phyloP scores from a whole-genome alignment of 345 rosid species.

The Aethionema arabicum region DNA sequence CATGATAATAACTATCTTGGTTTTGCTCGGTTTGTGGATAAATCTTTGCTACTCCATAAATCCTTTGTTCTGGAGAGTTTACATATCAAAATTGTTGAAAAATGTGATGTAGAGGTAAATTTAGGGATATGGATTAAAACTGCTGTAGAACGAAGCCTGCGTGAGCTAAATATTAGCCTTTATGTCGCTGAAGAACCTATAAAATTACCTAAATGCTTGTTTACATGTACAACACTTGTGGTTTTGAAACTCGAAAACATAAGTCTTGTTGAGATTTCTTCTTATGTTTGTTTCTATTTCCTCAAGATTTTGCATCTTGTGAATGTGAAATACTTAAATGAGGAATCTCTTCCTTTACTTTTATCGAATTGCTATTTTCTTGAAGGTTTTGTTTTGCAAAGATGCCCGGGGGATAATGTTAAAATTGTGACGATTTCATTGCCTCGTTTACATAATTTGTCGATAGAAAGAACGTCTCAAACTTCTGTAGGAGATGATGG shows the following conservation, averaged over 20 bases:
- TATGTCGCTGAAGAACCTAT: conserved; percentile 30
- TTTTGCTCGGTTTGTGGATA: conserved; percentile 29
- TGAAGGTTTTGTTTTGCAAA: conserved; percentile 35
- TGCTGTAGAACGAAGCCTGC: conserved; percentile 25
- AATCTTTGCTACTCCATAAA: conserved; percentile 33
- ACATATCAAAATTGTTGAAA: conserved; percentile 22
- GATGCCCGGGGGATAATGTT: conserved; percentile 34
- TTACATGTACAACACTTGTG: conserved; percentile 20
- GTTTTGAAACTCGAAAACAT: conserved; percentile 25
- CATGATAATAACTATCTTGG: not conserved
- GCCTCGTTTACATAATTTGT: conserved; percentile 3
- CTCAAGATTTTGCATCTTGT: conserved; percentile 35
- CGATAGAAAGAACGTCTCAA: conserved; percentile 26
- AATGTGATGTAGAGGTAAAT: conserved; percentile 12
- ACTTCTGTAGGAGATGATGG: conserved; percentile 36
- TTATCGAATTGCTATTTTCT: conserved; percentile 22
- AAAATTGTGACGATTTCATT: conserved; percentile 17
- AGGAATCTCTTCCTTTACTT: conserved; percentile 29
- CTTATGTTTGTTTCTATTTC: conserved; percentile 12
- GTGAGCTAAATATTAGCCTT: conserved; percentile 28
- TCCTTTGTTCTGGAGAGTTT: conserved; percentile 20
- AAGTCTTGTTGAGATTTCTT: too few relatives aligned
- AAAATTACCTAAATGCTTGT: conserved; percentile 28
- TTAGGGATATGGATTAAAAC: conserved; percentile 25
- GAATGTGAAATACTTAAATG: conserved; percentile 30